phyloP scores from a whole-genome alignment of 495 filamentous ascomycete genomes.

The Xylaria cubensis region DNA sequence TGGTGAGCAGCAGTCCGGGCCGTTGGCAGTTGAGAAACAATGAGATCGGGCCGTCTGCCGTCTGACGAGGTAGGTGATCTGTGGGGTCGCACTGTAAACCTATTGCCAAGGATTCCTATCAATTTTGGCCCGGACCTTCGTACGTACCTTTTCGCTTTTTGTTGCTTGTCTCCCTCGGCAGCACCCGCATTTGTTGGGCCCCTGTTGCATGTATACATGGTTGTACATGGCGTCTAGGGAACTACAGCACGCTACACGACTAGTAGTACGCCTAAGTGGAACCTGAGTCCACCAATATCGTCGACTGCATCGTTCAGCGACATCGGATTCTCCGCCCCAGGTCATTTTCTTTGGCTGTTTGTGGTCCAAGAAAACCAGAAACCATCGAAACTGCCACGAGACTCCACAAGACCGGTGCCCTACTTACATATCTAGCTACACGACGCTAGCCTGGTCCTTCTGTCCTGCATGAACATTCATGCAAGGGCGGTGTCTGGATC shows the following conservation, averaged over 20 bases:
- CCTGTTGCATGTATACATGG: not conserved
- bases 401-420: slow-evolving; percentile 11
- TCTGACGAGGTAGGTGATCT: no score
- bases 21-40: no score
- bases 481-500: slow-evolving; percentile 24
- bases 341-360: slow-evolving; percentile 4
- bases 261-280: slow-evolving; percentile 11
- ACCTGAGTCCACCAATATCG: slow-evolving; percentile 11
- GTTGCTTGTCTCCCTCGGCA: slow-evolving; percentile 14
- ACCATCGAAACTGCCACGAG: slow-evolving; percentile 21
- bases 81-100: no score
- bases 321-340: slow-evolving; percentile 11
- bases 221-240: not conserved
- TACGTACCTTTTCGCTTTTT: not conserved
- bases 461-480: slow-evolving; percentile 27
- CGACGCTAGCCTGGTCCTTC: slow-evolving; percentile 5
- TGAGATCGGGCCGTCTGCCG: no score
- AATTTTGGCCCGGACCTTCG: no score
- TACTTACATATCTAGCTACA: not conserved
- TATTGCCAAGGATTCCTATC: no score
- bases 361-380: slow-evolving; percentile 6
- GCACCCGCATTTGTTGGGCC: not conserved
- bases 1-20: no score
- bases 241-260: not conserved
- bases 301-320: slow-evolving; percentile 14